Base-by-base conservation (phyloP, 352 stramenopile genomes). In the Phytophthora cryptogea region DNA sequence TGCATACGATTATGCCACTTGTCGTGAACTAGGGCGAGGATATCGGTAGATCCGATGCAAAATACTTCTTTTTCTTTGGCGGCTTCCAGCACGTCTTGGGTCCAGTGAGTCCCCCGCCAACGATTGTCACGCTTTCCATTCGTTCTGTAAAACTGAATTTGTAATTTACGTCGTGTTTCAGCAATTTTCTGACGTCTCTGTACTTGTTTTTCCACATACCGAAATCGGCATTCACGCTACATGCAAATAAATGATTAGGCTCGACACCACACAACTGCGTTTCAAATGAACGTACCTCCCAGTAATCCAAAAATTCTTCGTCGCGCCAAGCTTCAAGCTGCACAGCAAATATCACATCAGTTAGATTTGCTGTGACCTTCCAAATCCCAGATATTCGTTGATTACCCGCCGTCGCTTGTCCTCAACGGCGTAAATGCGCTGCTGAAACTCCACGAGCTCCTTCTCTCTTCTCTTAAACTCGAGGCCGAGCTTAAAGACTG, bases 281-380 rank as follows among this genome's bases (percentile, higher is more conserved):
- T 23, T 23, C 14, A 35, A 32, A 8, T 37, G 31, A 20, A 43
- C 57, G 23, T 58, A 94, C 84, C 78, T 89, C 74, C 82, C 84
- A 94, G 37, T 85, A 91, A 45, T 90, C 79, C 13, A 91, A 35
- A 54, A 85, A 94, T 35, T 92, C 82, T 70, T 94, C 85, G n/a
- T 86, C 74, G 27, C 79, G 73, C 72, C 78, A 90, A 13, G 76
- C 80, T 59, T 84, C 72, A 63, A 91, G 80, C 85, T 94, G 59
- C 16, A 27, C 5, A 42, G 14, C 16, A 42, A 4, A 44, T 0
- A 44, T 16, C 39, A 44, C 39, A 39, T 8, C 6, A 14, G 8
- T 39, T 39, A 39, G 33, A 1, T 14, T 14, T 39, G 33, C 33
- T 39, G 33, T 39, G 1, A 23, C 20, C 33, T 39, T 14, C 16